phyloP scores from a whole-genome alignment of 2,329 filamentous ascomycete genomes.

The Fusarium lateritium region DNA sequence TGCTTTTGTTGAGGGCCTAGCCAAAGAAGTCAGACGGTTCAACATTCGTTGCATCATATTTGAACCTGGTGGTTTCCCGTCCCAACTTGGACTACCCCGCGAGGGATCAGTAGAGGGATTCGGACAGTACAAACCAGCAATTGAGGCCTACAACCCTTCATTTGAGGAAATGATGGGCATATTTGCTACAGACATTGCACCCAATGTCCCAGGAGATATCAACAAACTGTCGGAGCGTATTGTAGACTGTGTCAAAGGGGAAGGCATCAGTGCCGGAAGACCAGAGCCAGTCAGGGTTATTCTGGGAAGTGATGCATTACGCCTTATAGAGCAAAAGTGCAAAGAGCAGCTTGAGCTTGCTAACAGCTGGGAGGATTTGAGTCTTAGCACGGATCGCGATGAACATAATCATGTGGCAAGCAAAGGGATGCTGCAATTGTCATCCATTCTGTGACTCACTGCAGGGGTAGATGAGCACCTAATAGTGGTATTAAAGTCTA shows the following conservation, averaged over 20 bases:
- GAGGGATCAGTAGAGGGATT: slow-evolving; percentile 11
- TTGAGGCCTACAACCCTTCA: background rate
- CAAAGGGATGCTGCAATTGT: slow-evolving; percentile 13
- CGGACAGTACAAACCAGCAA: background rate
- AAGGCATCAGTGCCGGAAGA: background rate
- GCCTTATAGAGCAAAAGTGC: slow-evolving; percentile 15
- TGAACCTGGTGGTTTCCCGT: slow-evolving; percentile 14
- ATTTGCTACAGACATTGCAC: slow-evolving; percentile 2
- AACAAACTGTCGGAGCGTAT: slow-evolving; percentile 10
- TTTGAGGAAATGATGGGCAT: slow-evolving; percentile 15
- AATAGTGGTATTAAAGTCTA: too few relatives aligned
- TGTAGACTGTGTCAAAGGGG: slow-evolving; percentile 1
- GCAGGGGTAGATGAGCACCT: background rate
- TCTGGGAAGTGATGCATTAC: slow-evolving; percentile 7
- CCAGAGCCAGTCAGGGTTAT: slow-evolving; percentile 7
- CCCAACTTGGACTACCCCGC: slow-evolving; percentile 1
- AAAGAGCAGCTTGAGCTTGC: slow-evolving; percentile 12
- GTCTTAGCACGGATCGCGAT: slow-evolving; percentile 6
- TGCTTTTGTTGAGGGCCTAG: slow-evolving; percentile 5
- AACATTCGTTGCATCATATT: slow-evolving; percentile 11
- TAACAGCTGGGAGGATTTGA: slow-evolving; percentile 8
- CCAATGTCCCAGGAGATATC: slow-evolving; percentile 4
- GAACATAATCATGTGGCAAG: slow-evolving; percentile 13
- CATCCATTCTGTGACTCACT: slow-evolving; percentile 7
- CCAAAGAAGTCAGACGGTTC: slow-evolving; percentile 7